A percentile compares a stretch with the other conserved stretches of the same genome.
phyloP scores from a whole-genome alignment of 2,329 filamentous ascomycete species.

The Botrytis medusae region DNA sequence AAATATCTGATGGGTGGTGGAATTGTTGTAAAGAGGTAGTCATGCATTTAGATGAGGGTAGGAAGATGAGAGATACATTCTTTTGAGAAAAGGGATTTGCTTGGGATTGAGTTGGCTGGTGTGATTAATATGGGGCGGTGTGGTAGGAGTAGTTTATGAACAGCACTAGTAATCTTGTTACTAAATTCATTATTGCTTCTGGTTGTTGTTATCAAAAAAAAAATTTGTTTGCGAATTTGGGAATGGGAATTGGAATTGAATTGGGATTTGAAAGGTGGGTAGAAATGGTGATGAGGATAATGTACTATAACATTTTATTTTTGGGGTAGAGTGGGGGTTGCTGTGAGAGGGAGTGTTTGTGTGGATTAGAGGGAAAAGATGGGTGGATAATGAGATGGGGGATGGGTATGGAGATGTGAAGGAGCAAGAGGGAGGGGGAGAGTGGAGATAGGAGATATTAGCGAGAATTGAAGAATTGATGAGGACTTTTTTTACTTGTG shows the following conservation, averaged over 20 bases:
- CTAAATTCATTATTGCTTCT: background rate
- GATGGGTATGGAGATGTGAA: background rate
- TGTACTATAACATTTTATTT: slow-evolving; percentile 6
- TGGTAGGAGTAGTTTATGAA: background rate
- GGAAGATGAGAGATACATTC: background rate
- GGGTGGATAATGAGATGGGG: background rate
- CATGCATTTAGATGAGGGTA: background rate
- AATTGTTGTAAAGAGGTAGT: background rate
- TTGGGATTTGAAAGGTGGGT: background rate
- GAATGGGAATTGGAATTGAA: background rate
- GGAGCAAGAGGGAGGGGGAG: no score
- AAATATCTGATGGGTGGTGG: background rate
- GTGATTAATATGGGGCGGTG: background rate
- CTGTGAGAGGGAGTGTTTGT: background rate
- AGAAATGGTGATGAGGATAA: slow-evolving; percentile 5
- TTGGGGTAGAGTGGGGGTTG: background rate
- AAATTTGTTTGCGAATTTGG: background rate
- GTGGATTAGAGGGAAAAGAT: no score
- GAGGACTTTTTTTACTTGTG: background rate
- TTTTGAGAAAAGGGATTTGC: background rate
- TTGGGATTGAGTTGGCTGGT: background rate
- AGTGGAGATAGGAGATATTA: background rate
- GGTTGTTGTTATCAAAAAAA: background rate
- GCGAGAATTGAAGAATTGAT: background rate
- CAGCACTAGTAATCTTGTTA: background rate